Base-by-base conservation (phyloP, 345 rosid species). In the Viola odorata region DNA sequence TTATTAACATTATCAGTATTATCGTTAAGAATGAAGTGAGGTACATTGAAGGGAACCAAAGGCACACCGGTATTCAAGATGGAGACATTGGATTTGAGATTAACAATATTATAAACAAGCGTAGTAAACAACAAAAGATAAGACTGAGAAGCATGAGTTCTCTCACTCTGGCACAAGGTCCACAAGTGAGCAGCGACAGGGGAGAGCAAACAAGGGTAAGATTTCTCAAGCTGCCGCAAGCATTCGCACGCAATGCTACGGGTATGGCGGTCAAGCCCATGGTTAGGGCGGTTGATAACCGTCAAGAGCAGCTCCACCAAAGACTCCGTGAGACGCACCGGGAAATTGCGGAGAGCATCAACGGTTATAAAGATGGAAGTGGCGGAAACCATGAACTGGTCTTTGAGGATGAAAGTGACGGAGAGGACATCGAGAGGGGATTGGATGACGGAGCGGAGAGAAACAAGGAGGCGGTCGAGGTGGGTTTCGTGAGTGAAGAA, bases 171-270 rank as follows among this genome's bases (percentile, higher is more conserved):
- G 62, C 96, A 90, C 75, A 94, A 65, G 59, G 81, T 79, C 97
- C 99, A 94, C 49, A 94, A 67, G 62, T 90, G 96, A 5, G 88
- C 96, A 45, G 82, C 85, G 52, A 88, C 63, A 52, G 81, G 91
- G 3, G 95, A 80, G 16, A 94, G 72, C 82, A 94, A 68, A 71
- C 97, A 85, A 40, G 99, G 95, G 61, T 73, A 86, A 13, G 74
- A 69, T 57, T 69, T 85, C 79, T 94, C 97, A 37, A 94, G 67
- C 70, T 94, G 89, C 8, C 99, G 85, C 55, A 94, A 71, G 56
- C 99, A 94, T 80, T 90, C 96, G 55, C 86, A 84, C 3, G 97
- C 97, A 5, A 82, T 56, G n/a, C 79, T 91, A 45, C 99, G 81
- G 0, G 91, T 83, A 14, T 94, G 96, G 37, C 97, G 83, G 45